These are phyloP conservation scores for Sphagnum magellanicum DNA, from an alignment of 228 moss, liverwort and hornwort genomes.

Conservation along the genomic window DNA sequence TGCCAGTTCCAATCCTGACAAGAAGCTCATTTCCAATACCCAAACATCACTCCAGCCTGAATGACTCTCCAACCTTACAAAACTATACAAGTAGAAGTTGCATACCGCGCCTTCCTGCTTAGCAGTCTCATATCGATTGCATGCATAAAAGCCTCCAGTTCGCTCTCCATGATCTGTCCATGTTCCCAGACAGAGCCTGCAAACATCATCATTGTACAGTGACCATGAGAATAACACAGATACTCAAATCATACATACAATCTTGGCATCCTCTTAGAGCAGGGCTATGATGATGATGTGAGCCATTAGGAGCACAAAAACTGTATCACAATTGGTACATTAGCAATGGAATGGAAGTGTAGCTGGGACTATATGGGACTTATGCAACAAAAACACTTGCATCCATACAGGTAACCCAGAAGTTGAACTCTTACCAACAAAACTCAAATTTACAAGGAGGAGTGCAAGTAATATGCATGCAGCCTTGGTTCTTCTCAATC, in stretches of 20 bases:
- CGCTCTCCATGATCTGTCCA: slow-evolving; percentile 7
- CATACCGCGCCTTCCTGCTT: slow-evolving; percentile 7
- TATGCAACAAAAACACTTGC: no score
- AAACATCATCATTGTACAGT: background rate
- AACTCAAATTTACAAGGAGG: slow-evolving; percentile 22
- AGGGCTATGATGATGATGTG: no score
- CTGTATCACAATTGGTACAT: no score
- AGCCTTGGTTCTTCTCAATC: slow-evolving; percentile 23
- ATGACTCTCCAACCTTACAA: background rate
- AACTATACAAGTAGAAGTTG: background rate
- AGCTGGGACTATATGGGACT: no score
- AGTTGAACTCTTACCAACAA: slow-evolving; percentile 9
- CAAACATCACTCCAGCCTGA: background rate
- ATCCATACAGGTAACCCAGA: background rate
- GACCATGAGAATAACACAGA: background rate
- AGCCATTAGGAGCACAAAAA: no score
- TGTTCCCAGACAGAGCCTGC: slow-evolving; percentile 16
- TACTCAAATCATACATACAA: background rate
- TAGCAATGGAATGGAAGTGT: no score
- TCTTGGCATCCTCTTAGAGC: background rate
- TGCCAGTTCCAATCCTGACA: no score
- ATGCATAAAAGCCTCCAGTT: slow-evolving; percentile 9
- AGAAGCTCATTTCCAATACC: no score
- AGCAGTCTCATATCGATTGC: slow-evolving; percentile 9
- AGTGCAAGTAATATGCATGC: slow-evolving; percentile 26